A percentile compares a stretch with the other conserved stretches of the same genome.
Conservation (phyloP, 495 filamentous ascomycete genomes). For the Wilcoxina mikolae region DNA sequence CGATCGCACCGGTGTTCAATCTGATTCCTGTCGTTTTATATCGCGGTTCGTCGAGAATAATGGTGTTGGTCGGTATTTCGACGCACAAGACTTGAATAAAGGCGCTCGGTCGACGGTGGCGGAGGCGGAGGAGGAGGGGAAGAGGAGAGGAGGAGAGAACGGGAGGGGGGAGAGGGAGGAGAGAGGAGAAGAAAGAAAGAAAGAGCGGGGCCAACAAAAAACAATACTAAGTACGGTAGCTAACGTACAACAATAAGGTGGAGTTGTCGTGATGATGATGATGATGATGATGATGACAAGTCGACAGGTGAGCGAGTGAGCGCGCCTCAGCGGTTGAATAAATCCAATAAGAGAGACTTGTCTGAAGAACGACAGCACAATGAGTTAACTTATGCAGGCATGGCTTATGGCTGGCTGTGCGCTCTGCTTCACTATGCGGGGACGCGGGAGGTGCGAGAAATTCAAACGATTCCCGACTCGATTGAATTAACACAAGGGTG, state of each 20-base stretch:
- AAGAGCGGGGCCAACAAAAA: background rate
- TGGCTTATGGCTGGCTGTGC: no score
- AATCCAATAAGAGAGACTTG: no score
- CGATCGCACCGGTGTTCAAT: background rate
- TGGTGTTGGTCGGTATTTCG: background rate
- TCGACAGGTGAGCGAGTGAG: no score
- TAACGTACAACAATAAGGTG: background rate
- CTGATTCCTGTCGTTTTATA: background rate
- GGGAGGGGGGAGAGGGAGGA: background rate
- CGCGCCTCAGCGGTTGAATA: no score
- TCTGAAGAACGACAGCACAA: no score
- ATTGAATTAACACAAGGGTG: no score
- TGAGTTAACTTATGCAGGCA: no score
- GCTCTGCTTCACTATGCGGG: no score
- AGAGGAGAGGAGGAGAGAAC: background rate
- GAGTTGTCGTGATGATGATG: background rate
- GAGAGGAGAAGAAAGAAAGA: background rate
- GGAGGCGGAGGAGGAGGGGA: background rate
- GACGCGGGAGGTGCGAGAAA: no score
- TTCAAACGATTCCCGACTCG: no score
- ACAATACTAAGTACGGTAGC: no score
- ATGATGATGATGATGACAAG: background rate
- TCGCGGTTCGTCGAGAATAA: background rate
- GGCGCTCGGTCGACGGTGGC: background rate
- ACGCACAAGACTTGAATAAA: background rate